Conservation (phyloP, 2,329 filamentous ascomycete species). For the Gnomoniopsis smithogilvyi region DNA sequence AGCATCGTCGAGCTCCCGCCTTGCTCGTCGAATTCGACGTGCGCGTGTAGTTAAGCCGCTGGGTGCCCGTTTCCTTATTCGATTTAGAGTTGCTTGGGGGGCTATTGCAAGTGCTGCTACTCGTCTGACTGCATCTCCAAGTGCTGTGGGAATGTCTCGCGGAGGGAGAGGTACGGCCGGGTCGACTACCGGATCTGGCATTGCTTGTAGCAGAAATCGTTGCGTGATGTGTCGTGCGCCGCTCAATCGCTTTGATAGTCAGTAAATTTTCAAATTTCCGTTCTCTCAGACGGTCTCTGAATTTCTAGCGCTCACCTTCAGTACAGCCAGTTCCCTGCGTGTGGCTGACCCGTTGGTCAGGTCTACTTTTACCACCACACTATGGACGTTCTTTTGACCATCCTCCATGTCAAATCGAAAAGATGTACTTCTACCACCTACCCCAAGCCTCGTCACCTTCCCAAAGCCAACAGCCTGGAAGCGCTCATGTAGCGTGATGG, state of each 20-base stretch:
- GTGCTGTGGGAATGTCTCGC: neutral
- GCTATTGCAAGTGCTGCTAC: neutral
- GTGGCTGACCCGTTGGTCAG: neutral
- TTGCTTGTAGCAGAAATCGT: neutral
- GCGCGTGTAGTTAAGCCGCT: neutral
- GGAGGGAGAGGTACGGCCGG: neutral
- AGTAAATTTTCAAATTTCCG: too few relatives aligned
- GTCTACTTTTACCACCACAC: neutral
- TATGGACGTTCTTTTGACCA: neutral
- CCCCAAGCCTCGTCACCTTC: neutral
- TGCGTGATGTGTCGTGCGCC: neutral
- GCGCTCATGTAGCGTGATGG: too few relatives aligned
- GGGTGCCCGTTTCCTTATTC: neutral
- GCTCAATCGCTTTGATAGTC: neutral
- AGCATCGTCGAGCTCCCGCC: neutral
- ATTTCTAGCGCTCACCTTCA: neutral
- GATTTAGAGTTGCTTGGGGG: neutral
- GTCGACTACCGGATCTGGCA: neutral
- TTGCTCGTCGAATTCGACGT: neutral
- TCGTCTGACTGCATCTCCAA: neutral
- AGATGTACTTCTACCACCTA: neutral
- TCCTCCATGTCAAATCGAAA: neutral
- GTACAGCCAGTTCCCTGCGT: neutral
- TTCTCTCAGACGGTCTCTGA: too few relatives aligned
- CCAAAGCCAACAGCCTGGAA: too few relatives aligned